A percentile compares a stretch with the other conserved stretches of the same genome.
phyloP scores from a whole-genome alignment of 1,284 basidiomycete species.

The Malassezia pachydermatis region DNA sequence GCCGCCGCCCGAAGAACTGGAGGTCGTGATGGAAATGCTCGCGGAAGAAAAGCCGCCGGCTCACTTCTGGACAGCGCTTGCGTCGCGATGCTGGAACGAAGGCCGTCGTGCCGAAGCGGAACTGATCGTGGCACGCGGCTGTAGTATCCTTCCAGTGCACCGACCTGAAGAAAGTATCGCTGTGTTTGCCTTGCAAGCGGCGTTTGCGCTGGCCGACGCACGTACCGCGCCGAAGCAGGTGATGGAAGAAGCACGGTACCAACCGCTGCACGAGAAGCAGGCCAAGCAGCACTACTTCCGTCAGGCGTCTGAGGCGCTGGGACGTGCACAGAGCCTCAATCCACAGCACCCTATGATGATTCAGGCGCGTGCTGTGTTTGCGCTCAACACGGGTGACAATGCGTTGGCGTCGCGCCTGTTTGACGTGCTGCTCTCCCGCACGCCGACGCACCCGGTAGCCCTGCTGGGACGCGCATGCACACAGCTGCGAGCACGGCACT shows the following conservation, averaged over 20 bases:
- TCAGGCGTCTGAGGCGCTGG: conserved; percentile 18
- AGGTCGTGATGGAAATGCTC: conserved; percentile 36
- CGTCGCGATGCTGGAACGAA: conserved; percentile 29
- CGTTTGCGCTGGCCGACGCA: conserved; percentile 27
- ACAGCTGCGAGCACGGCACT: conserved; percentile 34
- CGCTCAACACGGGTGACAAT: conserved; percentile 28
- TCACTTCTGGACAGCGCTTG: conserved; percentile 35
- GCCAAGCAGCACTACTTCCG: conserved; percentile 28
- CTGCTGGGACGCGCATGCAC: conserved; percentile 41
- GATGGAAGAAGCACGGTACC: conserved; percentile 34
- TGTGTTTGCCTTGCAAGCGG: conserved; percentile 29
- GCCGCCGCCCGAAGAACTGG: conserved; percentile 31
- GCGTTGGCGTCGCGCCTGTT: conserved; percentile 25
- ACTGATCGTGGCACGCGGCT: conserved; percentile 25
- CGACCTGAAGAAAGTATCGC: conserved; percentile 28
- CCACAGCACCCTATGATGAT: conserved; percentile 28
- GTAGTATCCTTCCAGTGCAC: conserved; percentile 24
- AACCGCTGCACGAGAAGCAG: conserved; percentile 23
- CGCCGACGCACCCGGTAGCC: conserved; percentile 31
- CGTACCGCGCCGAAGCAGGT: conserved; percentile 35
- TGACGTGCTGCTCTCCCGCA: conserved; percentile 27
- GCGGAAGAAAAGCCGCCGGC: conserved; percentile 30
- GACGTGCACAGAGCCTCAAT: conserved; percentile 22
- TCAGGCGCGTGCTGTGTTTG: conserved; percentile 26
- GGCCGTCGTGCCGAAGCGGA: conserved; percentile 27